These are phyloP conservation scores for Thymus mandschuricus DNA, from an alignment of 257 asterid genomes.

Conservation along the genomic window DNA sequence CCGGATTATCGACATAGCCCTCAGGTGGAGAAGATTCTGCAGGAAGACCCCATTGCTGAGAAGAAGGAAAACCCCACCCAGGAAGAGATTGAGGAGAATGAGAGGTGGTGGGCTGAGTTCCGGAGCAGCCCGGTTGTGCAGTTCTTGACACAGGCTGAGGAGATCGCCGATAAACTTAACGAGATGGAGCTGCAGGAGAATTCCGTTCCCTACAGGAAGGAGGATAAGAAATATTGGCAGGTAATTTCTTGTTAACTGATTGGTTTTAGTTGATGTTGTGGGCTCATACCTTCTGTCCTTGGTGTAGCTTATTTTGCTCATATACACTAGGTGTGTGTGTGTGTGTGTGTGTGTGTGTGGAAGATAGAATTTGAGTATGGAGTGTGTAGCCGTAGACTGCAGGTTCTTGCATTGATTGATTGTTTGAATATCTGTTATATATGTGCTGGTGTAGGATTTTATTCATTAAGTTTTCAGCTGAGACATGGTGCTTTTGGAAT, in stretches of 20 bases:
- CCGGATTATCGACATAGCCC: constrained; percentile 83
- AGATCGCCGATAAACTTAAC: constrained; percentile 74
- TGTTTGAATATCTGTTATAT: neutral
- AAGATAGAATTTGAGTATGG: neutral
- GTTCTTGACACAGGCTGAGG: constrained; percentile 76
- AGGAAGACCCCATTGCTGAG: constrained; percentile 67
- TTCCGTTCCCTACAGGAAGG: constrained; percentile 62
- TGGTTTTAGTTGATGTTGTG: neutral
- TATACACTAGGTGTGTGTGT: neutral
- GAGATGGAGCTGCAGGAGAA: constrained; percentile 76
- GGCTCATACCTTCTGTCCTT: neutral
- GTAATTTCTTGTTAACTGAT: constrained; percentile 31
- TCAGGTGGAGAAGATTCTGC: constrained; percentile 69
- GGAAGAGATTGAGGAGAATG: constrained; percentile 85
- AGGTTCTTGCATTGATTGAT: neutral
- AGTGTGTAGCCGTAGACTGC: neutral
- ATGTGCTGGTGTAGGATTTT: neutral
- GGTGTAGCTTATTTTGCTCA: neutral
- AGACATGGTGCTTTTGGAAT: constrained; percentile 42
- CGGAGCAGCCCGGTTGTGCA: constrained; percentile 73
- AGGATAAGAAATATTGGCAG: constrained; percentile 87
- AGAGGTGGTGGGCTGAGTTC: constrained; percentile 75
- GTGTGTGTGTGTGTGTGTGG: neutral
- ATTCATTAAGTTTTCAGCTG: constrained; percentile 39
- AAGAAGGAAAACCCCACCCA: constrained; percentile 74